Evolutionary conservation across 768 basidiomycete species (phyloP).

Genomic region (Leccinum disarticulatum): DNA sequence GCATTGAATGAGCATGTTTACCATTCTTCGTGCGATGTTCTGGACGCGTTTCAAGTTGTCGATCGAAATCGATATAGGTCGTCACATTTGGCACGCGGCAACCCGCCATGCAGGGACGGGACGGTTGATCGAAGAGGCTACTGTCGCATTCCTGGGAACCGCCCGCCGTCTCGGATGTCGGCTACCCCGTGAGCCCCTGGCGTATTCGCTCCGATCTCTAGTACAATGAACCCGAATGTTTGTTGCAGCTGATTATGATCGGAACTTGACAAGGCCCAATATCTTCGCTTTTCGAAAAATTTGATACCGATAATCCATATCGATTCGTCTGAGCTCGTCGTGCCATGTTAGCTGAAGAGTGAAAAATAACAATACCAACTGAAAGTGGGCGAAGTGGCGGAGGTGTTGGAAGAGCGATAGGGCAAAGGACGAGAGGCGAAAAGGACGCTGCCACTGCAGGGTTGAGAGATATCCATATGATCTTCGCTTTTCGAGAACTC

Average conservation of each 20-base stretch:
- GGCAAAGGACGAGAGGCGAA: background rate
- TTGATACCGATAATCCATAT: background rate
- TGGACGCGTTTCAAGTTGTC: background rate
- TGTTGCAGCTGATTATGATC: background rate
- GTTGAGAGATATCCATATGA: background rate
- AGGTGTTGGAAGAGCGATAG: background rate
- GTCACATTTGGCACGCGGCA: no score
- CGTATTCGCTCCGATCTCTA: background rate
- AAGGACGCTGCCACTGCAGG: background rate
- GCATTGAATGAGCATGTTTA: background rate
- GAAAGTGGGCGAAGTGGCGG: background rate
- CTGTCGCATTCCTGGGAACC: background rate
- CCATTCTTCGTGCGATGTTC: background rate
- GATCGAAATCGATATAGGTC: background rate
- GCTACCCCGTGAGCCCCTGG: background rate
- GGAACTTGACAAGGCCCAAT: background rate
- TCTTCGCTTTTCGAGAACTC: background rate
- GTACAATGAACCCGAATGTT: background rate
- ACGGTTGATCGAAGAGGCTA: background rate
- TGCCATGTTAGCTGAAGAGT: background rate
- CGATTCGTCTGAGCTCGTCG: background rate
- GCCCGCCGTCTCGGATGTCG: background rate
- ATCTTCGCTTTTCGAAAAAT: background rate
- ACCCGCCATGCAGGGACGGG: background rate
- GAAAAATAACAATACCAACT: background rate